A percentile compares a stretch with the other conserved stretches of the same genome.
Conservation (phyloP, 208 protist genomes). For the Trypanosoma conorhini region DNA sequence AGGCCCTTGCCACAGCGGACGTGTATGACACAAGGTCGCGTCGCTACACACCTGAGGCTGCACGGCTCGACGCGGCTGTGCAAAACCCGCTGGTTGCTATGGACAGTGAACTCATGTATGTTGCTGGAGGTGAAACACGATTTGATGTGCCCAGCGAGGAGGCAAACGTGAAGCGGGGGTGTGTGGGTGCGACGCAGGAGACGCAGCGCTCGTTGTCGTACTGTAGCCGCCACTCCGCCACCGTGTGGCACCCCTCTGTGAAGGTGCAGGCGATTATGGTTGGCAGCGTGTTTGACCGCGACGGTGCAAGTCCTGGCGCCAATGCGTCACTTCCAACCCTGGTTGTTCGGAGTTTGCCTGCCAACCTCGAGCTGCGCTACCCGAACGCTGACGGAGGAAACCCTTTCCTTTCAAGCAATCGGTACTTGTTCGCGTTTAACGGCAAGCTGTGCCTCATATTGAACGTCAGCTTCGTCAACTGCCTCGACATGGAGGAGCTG, state of each 20-base stretch:
- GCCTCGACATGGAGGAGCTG: slow-evolving; percentile 16
- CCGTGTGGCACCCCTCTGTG: background rate
- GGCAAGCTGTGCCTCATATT: slow-evolving; percentile 24
- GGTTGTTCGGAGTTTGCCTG: background rate
- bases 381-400: background rate
- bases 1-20: slow-evolving; percentile 13
- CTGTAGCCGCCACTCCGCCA: background rate
- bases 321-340: background rate
- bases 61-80: slow-evolving; percentile 5
- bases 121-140: slow-evolving; percentile 19
- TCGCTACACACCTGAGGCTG: slow-evolving; percentile 5
- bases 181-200: background rate
- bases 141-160: background rate
- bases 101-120: slow-evolving; percentile 28
- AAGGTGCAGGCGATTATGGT: slow-evolving; percentile 9
- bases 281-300: too few relatives aligned
- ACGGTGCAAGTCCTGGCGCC: too few relatives aligned
- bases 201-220: background rate
- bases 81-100: slow-evolving; percentile 23
- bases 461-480: slow-evolving; percentile 23
- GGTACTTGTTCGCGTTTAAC: slow-evolving; percentile 26
- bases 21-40: slow-evolving; percentile 23
- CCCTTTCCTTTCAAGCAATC: background rate
- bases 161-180: too few relatives aligned
- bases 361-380: slow-evolving; percentile 12